phyloP scores from a whole-genome alignment of 306 rosid genomes.

The Gillenia trifoliata region DNA sequence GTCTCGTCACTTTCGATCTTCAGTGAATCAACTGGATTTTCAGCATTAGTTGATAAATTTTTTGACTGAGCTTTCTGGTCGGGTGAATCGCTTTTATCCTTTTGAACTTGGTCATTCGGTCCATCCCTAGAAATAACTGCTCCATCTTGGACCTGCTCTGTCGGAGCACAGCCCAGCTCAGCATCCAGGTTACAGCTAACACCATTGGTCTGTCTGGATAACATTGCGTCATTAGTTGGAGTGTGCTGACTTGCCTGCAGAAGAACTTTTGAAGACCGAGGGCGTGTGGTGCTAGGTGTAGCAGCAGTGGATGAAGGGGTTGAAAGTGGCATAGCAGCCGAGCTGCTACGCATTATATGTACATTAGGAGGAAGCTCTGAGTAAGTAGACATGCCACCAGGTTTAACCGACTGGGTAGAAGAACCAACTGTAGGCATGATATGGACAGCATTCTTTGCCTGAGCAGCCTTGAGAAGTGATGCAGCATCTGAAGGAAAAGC shows the following conservation, averaged over 20 bases:
- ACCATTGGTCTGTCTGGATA: slow-evolving; percentile 29
- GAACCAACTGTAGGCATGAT: slow-evolving; percentile 34
- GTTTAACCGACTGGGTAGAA: slow-evolving; percentile 20
- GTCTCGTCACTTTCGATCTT: slow-evolving; percentile 11
- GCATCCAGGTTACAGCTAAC: slow-evolving; percentile 24
- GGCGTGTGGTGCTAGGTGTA: slow-evolving; percentile 9
- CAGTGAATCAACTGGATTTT: slow-evolving; percentile 14
- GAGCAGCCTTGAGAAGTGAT: slow-evolving; percentile 51
- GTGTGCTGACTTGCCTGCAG: slow-evolving; percentile 17
- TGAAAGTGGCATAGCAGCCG: slow-evolving; percentile 16
- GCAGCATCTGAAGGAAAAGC: slow-evolving; percentile 51
- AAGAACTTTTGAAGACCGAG: slow-evolving; percentile 19
- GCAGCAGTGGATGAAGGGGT: slow-evolving; percentile 11
- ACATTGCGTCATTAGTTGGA: slow-evolving; percentile 9
- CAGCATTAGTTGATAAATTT: slow-evolving; percentile 11
- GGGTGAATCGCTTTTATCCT: slow-evolving; percentile 25
- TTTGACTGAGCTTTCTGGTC: slow-evolving; percentile 15
- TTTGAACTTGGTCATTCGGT: slow-evolving; percentile 1
- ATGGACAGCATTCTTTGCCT: slow-evolving; percentile 41
- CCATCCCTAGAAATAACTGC: slow-evolving; percentile 1
- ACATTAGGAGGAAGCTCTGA: slow-evolving; percentile 38
- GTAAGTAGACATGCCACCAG: neutral
- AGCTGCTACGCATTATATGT: slow-evolving; percentile 16
- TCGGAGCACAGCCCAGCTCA: slow-evolving; percentile 6
- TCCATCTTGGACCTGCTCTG: slow-evolving; percentile 21